Evolutionary conservation across 257 asterid species (phyloP).

Genomic region (Solanum etuberosum): DNA sequence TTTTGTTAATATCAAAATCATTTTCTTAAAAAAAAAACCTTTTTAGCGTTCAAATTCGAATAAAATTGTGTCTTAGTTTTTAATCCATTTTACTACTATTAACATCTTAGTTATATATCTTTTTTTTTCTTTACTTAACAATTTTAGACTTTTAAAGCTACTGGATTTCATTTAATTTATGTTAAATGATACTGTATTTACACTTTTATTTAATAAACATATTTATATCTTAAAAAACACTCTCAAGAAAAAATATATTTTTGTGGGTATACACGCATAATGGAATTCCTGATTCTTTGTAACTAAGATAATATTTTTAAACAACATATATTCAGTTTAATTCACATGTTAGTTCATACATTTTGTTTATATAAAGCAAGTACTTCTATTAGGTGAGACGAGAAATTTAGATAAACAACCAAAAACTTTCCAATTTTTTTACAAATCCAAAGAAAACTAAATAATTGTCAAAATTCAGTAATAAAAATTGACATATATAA

Average conservation of each 20-base stretch:
- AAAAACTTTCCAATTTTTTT: neutral
- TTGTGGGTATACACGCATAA: neutral
- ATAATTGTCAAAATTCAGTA: neutral
- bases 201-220: too few species aligned
- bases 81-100: neutral
- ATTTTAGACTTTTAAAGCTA: neutral
- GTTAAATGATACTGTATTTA: neutral
- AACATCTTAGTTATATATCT: neutral
- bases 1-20: neutral
- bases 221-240: too few species aligned
- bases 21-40: too few species aligned
- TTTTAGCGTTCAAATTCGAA: neutral
- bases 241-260: too few species aligned
- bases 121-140: too few species aligned
- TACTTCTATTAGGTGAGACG: neutral
- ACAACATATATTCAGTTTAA: too few species aligned
- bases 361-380: neutral
- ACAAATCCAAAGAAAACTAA: neutral
- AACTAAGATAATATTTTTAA: neutral
- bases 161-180: neutral
- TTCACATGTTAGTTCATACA: neutral
- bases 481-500: too few species aligned
- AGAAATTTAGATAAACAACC: neutral
- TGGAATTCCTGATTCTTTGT: neutral
- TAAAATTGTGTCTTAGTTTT: neutral